phyloP scores from a whole-genome alignment of 495 filamentous ascomycete species.

The Platismatia glauca region DNA sequence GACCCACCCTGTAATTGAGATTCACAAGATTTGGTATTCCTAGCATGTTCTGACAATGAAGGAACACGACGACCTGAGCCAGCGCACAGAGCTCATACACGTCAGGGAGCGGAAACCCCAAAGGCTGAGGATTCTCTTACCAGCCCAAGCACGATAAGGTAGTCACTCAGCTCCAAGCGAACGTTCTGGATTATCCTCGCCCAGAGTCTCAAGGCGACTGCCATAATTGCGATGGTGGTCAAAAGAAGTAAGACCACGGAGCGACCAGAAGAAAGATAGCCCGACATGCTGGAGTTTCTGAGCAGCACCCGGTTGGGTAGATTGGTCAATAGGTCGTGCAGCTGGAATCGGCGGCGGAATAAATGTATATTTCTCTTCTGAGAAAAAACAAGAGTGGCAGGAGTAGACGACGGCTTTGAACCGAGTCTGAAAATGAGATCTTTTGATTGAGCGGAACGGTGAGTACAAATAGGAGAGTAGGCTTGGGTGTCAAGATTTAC shows the following conservation, averaged over 20 bases:
- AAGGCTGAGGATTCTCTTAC: background rate
- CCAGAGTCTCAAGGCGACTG: constrained; percentile 16
- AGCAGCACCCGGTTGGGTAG: background rate
- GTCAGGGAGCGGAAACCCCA: background rate
- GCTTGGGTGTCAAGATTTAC: background rate
- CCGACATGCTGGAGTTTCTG: background rate
- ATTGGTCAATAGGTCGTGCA: background rate
- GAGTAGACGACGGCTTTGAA: background rate
- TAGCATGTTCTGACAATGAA: too few relatives aligned
- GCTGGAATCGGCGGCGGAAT: background rate
- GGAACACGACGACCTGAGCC: background rate
- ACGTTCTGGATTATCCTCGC: constrained; percentile 16
- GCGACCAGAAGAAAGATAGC: background rate
- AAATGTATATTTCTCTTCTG: too few relatives aligned
- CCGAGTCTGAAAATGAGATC: background rate
- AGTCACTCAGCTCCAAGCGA: constrained; percentile 13
- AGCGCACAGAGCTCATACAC: constrained; percentile 11
- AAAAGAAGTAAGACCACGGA: constrained; percentile 3
- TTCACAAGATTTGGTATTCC: too few relatives aligned
- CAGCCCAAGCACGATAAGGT: constrained; percentile 14
- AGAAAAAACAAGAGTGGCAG: background rate
- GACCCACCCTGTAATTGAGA: too few relatives aligned
- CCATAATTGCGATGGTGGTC: constrained; percentile 6
- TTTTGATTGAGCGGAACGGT: background rate
- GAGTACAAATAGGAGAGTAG: background rate